Percentiles rank a stretch among this genome's conserved stretches.
These are phyloP conservation scores for Millerozyma miso DNA, from an alignment of 805 yeast species.

Conservation along the genomic window DNA sequence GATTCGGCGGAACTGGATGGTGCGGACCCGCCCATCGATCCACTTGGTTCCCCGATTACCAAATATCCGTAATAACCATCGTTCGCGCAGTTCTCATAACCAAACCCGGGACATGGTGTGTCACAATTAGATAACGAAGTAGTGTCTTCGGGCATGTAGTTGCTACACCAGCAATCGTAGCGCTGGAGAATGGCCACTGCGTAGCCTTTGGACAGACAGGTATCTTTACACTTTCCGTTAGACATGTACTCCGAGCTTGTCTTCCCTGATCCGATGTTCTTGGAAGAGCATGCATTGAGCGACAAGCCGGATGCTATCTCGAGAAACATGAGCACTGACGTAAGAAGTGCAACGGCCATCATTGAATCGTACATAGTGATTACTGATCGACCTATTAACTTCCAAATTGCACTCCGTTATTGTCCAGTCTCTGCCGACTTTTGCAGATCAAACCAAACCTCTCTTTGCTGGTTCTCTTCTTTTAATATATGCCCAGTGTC, in stretches of 20 bases:
- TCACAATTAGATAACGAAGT: conserved; percentile 31
- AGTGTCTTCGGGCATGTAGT: conserved; percentile 43
- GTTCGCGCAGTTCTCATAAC: conserved; percentile 39
- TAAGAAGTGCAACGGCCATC: too few species aligned
- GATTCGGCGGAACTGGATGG: conserved; percentile 8
- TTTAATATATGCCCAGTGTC: too few species aligned
- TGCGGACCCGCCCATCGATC: conserved; percentile 10
- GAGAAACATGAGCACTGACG: too few species aligned
- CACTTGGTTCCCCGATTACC: conserved; percentile 21
- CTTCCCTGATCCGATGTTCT: conserved; percentile 17
- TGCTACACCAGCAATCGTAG: conserved; percentile 60
- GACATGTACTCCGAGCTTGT: conserved; percentile 28
- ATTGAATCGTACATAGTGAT: too few species aligned
- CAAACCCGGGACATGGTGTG: conserved; percentile 43
- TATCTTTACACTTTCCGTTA: conserved; percentile 49
- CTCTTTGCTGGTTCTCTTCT: too few species aligned
- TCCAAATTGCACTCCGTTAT: too few species aligned
- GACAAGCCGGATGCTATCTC: conserved; percentile 3
- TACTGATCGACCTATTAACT: too few species aligned
- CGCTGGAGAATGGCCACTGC: conserved; percentile 52
- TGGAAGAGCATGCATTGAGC: conserved; percentile 17
- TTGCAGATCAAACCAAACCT: too few species aligned
- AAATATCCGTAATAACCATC: conserved; percentile 53
- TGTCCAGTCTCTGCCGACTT: too few species aligned
- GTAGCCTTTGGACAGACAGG: conserved; percentile 40